Evolutionary conservation across 140 eudicot species (phyloP).

Genomic region (Senecio squalidus): DNA sequence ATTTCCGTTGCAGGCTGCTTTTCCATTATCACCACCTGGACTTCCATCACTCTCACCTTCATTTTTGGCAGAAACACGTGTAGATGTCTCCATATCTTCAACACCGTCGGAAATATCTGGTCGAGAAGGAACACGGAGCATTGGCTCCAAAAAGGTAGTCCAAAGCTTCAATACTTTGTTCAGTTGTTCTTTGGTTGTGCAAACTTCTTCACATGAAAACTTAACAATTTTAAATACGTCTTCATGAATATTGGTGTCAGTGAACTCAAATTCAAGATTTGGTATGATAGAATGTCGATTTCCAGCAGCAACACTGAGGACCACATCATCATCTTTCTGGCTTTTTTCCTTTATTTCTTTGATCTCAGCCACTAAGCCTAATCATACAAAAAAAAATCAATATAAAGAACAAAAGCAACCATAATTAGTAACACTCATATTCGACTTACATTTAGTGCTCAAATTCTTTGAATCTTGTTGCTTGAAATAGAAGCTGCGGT

Average conservation of each 20-base stretch:
- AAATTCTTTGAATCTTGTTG: constrained; percentile 99
- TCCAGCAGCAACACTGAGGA: constrained; percentile 82
- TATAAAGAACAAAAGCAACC: constrained; percentile 3
- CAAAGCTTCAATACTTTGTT: constrained; percentile 75
- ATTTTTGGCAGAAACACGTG: constrained; percentile 29
- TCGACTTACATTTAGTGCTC: constrained; percentile 76
- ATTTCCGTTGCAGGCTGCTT: constrained; percentile 52
- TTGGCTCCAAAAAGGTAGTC: constrained; percentile 87
- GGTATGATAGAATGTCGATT: constrained; percentile 57
- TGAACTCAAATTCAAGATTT: constrained; percentile 57
- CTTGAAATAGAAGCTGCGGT: constrained; percentile 97
- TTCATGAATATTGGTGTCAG: constrained; percentile 74
- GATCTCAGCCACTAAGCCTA: constrained; percentile 78
- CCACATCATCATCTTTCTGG: constrained; percentile 70
- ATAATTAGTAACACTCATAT: neutral
- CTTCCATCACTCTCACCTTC: constrained; percentile 51
- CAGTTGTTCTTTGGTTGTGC: constrained; percentile 75
- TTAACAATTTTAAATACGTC: constrained; percentile 65
- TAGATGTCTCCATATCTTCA: constrained; percentile 48
- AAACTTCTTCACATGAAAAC: constrained; percentile 83
- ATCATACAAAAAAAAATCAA: constrained; percentile 12
- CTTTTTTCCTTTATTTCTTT: constrained; percentile 79
- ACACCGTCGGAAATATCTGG: constrained; percentile 28
- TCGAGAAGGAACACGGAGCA: constrained; percentile 60
- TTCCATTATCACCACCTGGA: constrained; percentile 47